Percentiles rank a stretch among this genome's conserved stretches.
Conservation (phyloP, 768 basidiomycete species). For the Tephrocybe sp. region DNA sequence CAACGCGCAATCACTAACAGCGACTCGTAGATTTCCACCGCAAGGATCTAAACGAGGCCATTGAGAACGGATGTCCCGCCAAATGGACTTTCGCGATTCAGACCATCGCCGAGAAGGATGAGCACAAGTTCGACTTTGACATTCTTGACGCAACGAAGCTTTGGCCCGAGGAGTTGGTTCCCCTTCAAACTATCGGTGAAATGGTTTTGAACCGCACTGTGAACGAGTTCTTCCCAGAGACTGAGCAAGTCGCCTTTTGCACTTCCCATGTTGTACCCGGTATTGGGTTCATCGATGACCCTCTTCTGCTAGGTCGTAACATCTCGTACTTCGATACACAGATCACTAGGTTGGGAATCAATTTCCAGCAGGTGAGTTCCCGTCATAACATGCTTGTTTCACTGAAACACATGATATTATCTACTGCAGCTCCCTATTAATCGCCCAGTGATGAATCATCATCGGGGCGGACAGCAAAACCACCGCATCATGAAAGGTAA, state of each 20-base stretch:
- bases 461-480: conserved; percentile 60
- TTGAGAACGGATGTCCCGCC: conserved; percentile 64
- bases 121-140: conserved; percentile 85
- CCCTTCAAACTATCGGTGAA: conserved; percentile 75
- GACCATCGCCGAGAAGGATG: conserved; percentile 61
- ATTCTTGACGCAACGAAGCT: conserved; percentile 85
- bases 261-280: conserved; percentile 69
- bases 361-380: conserved; percentile 65
- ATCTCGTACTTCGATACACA: conserved; percentile 90
- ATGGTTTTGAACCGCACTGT: conserved; percentile 61
- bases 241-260: conserved; percentile 88
- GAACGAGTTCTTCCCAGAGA: conserved; percentile 82
- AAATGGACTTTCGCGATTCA: conserved; percentile 83
- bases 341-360: conserved; percentile 73
- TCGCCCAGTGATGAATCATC: conserved; percentile 67
- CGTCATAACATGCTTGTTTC: background rate
- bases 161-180: conserved; percentile 80
- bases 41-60: conserved; percentile 83
- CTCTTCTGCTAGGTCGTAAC: conserved; percentile 79
- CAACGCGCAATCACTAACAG: background rate
- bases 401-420: background rate
- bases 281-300: conserved; percentile 74
- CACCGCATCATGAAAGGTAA: conserved; percentile 54
- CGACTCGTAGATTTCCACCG: conserved; percentile 72
- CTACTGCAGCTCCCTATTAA: conserved; percentile 71